phyloP scores from a whole-genome alignment of 805 yeast species.

The Saccharomycopsis amapae region DNA sequence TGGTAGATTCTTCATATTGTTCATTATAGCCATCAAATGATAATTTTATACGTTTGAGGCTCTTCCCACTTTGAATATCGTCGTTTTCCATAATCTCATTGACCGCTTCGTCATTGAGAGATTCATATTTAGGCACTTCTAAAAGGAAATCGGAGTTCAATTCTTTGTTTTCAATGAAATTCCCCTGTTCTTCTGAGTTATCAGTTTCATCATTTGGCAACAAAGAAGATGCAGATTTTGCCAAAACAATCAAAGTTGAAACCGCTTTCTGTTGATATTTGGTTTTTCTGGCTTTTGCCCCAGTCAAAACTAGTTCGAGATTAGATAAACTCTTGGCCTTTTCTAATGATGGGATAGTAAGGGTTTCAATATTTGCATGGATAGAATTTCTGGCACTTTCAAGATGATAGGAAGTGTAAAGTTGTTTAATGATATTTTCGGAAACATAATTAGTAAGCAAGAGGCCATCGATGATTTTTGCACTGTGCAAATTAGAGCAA shows the following conservation, averaged over 20 bases:
- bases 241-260: constrained; percentile 70
- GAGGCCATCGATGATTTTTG: not conserved
- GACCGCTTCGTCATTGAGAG: constrained; percentile 43
- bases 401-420: constrained; percentile 46
- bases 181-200: constrained; percentile 23
- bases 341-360: constrained; percentile 46
- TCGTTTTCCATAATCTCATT: constrained; percentile 34
- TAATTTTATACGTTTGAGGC: constrained; percentile 7
- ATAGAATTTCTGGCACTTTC: constrained; percentile 63
- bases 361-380: constrained; percentile 57
- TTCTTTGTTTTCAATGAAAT: constrained; percentile 47
- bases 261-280: constrained; percentile 69
- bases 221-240: constrained; percentile 37
- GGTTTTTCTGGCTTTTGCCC: constrained; percentile 83
- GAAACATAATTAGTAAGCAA: constrained; percentile 21
- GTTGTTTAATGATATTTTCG: constrained; percentile 27
- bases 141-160: constrained; percentile 71
- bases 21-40: constrained; percentile 31
- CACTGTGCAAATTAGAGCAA: not conserved
- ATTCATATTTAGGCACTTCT: constrained; percentile 67
- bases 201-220: constrained; percentile 26
- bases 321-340: constrained; percentile 54
- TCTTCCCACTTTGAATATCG: constrained; percentile 4
- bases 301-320: constrained; percentile 64
- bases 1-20: constrained; percentile 29